Evolutionary conservation across 78 protist species (phyloP).

Genomic region (Tieghemostelium lacteum): DNA sequence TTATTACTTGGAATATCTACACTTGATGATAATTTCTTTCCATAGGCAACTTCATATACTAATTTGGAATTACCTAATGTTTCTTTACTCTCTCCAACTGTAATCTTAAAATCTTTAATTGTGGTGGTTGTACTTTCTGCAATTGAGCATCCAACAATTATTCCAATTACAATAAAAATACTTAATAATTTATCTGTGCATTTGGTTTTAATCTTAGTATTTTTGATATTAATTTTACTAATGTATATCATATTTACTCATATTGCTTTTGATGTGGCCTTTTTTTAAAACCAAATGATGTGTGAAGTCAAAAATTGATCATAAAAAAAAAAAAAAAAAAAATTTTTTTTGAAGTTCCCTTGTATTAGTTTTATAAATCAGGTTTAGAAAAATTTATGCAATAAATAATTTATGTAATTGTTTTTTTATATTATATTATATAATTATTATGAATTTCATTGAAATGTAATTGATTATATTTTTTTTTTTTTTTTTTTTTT

Average conservation of each 20-base stretch:
- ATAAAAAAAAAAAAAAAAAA: not conserved
- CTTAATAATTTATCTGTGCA: not conserved
- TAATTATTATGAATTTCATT: not conserved
- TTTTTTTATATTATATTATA: conserved; percentile 9
- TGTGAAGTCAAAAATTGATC: not conserved
- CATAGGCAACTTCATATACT: not conserved
- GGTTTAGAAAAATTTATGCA: too few relatives aligned
- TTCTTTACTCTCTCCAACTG: conserved; percentile 28
- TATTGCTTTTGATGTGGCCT: too few relatives aligned
- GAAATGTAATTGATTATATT: too few relatives aligned
- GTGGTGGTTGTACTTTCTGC: too few relatives aligned
- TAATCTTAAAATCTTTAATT: conserved; percentile 29
- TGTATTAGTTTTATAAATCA: too few relatives aligned
- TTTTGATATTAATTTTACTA: not conserved
- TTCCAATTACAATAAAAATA: not conserved
- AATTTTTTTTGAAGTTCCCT: too few relatives aligned
- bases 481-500: too few relatives aligned
- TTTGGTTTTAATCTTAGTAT: not conserved
- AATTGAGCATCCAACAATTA: too few relatives aligned
- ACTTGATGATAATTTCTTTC: not conserved
- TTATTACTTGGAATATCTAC: not conserved
- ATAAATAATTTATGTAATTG: not conserved
- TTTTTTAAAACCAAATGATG: not conserved
- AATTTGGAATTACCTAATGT: not conserved
- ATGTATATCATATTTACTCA: not conserved